phyloP scores from a whole-genome alignment of 306 rosid genomes.

The Carpinus viminea region DNA sequence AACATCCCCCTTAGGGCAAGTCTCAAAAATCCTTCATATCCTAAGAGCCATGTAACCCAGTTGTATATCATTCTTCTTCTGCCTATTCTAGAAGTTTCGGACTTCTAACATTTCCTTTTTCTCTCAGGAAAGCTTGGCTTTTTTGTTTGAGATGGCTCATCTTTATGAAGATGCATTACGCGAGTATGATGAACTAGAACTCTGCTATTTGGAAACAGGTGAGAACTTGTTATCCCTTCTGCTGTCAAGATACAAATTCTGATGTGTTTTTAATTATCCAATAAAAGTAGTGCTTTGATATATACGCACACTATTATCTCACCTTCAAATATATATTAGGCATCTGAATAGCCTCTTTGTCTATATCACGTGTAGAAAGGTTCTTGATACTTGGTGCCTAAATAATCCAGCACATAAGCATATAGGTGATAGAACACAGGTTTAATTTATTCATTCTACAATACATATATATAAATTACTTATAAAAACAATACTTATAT shows the following conservation, averaged over 20 bases:
- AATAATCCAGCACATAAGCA: not conserved
- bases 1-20: not conserved
- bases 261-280: not conserved
- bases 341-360: not conserved
- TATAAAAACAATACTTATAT: too few relatives aligned
- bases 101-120: conserved; percentile 25
- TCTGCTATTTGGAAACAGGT: conserved; percentile 98
- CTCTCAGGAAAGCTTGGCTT: conserved; percentile 96
- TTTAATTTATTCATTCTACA: not conserved
- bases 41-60: conserved; percentile 24
- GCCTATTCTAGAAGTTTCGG: conserved; percentile 31
- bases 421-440: not conserved
- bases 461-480: too few relatives aligned
- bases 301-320: not conserved
- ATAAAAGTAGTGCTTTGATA: not conserved
- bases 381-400: not conserved
- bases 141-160: conserved; percentile 95
- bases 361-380: not conserved
- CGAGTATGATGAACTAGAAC: conserved; percentile 93
- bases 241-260: conserved; percentile 26
- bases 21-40: conserved; percentile 8
- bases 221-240: conserved; percentile 27
- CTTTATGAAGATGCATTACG: conserved; percentile 97
- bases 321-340: not conserved
- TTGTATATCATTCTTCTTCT: conserved; percentile 11